Evolutionary conservation across 495 filamentous ascomycete genomes (phyloP).

Genomic region (Aspergillus coremiiformis): DNA sequence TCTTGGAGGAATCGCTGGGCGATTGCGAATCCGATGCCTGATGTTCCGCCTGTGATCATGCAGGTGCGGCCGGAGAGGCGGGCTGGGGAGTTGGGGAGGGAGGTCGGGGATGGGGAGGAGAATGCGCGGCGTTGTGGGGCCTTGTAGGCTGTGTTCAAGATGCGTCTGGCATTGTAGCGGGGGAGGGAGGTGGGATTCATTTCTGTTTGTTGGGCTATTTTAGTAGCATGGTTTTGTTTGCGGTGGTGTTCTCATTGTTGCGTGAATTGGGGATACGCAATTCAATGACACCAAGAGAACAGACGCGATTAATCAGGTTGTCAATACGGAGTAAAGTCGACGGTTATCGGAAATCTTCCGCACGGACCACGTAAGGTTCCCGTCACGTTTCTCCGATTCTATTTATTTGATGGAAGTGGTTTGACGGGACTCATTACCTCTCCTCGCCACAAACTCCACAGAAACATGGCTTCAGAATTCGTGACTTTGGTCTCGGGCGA

Average conservation of each 20-base stretch:
- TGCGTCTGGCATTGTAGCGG: background rate
- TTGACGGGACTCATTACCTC: no score
- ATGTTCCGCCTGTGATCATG: conserved; percentile 57
- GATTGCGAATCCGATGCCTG: conserved; percentile 62
- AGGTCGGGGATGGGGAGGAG: conserved; percentile 8
- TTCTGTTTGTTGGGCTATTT: background rate
- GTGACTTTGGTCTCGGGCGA: conserved; percentile 84
- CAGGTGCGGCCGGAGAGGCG: conserved; percentile 38
- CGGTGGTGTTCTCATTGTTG: no score
- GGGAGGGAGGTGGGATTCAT: background rate
- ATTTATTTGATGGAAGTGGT: no score
- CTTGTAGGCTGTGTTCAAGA: background rate
- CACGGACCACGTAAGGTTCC: conserved; percentile 22
- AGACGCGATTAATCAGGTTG: no score
- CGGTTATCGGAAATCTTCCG: conserved; percentile 14
- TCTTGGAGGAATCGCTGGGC: conserved; percentile 58
- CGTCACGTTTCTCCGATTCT: background rate
- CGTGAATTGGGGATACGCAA: no score
- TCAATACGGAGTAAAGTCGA: background rate
- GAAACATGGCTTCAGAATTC: conserved; percentile 41
- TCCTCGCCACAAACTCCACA: conserved; percentile 4
- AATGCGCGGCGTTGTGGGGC: background rate
- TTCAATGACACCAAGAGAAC: no score
- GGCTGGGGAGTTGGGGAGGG: conserved; percentile 3
- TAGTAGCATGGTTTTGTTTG: no score